Conservation (phyloP, 169 alveolate genomes). For the Cryptosporidium sp. region DNA sequence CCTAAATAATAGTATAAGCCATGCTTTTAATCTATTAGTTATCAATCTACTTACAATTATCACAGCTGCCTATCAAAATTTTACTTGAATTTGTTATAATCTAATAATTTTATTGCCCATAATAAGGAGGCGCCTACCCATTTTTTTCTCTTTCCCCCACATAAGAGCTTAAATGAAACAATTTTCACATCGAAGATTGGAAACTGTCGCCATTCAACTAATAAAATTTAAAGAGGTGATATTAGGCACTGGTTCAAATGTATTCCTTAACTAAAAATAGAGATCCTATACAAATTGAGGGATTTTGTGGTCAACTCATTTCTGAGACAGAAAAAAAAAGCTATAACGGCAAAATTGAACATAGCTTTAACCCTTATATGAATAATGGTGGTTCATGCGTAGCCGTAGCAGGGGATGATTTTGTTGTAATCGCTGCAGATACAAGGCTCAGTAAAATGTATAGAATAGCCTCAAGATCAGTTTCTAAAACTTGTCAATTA, state of each 20-base stretch:
- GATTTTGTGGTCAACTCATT: slow-evolving; percentile 6
- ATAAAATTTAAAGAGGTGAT: background rate
- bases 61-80: background rate
- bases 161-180: background rate
- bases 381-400: slow-evolving; percentile 86
- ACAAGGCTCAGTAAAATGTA: slow-evolving; percentile 91
- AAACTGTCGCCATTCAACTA: background rate
- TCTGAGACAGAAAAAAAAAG: background rate
- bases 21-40: background rate
- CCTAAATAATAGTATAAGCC: background rate
- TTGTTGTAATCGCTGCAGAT: slow-evolving; percentile 93
- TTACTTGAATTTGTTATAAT: slow-evolving; percentile 8
- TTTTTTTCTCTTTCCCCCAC: slow-evolving; percentile 18
- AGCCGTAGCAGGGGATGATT: slow-evolving; percentile 93
- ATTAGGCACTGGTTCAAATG: background rate
- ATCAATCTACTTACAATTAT: background rate
- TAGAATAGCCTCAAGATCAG: slow-evolving; percentile 90
- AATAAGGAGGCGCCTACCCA: background rate
- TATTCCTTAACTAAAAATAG: background rate
- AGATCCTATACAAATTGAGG: slow-evolving; percentile 35
- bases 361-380: slow-evolving; percentile 84
- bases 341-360: slow-evolving; percentile 3
- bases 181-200: background rate
- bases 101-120: background rate
- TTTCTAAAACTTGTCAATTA: slow-evolving; percentile 88